Conservation (phyloP, 2,329 filamentous ascomycete genomes). For the Westerdykella aurantiaca region DNA sequence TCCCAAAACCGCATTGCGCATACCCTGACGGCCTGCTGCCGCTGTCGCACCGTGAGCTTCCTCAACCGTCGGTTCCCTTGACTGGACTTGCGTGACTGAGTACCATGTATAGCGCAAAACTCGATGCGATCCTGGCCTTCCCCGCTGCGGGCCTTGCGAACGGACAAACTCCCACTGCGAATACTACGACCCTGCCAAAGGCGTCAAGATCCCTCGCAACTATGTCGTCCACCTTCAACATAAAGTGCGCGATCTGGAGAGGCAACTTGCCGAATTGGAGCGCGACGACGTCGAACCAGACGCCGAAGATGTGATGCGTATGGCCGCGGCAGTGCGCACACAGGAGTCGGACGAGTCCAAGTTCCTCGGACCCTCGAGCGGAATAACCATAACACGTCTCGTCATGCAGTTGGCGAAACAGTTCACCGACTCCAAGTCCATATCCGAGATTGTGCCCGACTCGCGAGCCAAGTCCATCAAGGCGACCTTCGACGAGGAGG, state of each 20-base stretch:
- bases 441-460: slow-evolving; percentile 87
- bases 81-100: slow-evolving; percentile 8
- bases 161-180: slow-evolving; percentile 87
- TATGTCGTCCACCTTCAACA: slow-evolving; percentile 92
- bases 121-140: slow-evolving; percentile 86
- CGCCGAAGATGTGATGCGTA: slow-evolving; percentile 79
- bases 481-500: slow-evolving; percentile 63
- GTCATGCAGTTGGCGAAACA: slow-evolving; percentile 96
- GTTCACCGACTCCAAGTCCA: slow-evolving; percentile 83
- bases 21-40: slow-evolving; percentile 72
- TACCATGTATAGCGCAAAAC: slow-evolving; percentile 66
- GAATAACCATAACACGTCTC: slow-evolving; percentile 88
- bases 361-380: slow-evolving; percentile 88
- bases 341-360: slow-evolving; percentile 82
- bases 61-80: background rate
- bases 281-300: slow-evolving; percentile 65
- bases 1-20: slow-evolving; percentile 60
- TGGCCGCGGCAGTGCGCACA: slow-evolving; percentile 77
- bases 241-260: slow-evolving; percentile 74
- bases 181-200: slow-evolving; percentile 87
- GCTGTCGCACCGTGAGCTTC: slow-evolving; percentile 64
- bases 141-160: slow-evolving; percentile 87
- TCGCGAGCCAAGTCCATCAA: slow-evolving; percentile 59
- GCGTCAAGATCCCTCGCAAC: slow-evolving; percentile 76
- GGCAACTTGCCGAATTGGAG: slow-evolving; percentile 72